These are phyloP conservation scores for Exophiala lecanii-corni DNA, from an alignment of 2,329 filamentous ascomycete species.

Conservation along the genomic window DNA sequence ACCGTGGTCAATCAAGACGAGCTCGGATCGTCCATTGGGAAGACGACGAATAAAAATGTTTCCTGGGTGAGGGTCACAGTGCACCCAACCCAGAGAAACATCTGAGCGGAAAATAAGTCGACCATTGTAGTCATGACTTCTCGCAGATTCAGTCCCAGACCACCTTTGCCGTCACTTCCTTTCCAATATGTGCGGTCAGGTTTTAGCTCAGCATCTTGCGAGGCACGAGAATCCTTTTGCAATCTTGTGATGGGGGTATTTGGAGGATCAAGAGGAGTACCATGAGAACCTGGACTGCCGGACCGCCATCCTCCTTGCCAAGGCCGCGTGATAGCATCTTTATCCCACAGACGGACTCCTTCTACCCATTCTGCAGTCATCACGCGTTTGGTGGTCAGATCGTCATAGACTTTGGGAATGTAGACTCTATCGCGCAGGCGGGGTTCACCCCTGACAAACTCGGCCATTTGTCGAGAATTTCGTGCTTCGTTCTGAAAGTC, in stretches of 20 bases:
- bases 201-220: constrained; percentile 59
- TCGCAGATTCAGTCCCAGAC: constrained; percentile 74
- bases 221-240: constrained; percentile 46
- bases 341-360: constrained; percentile 88
- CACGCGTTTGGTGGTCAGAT: constrained; percentile 75
- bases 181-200: constrained; percentile 76
- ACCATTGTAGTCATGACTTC: constrained; percentile 96
- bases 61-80: constrained; percentile 94
- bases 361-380: constrained; percentile 98
- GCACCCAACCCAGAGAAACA: constrained; percentile 93
- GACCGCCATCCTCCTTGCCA: constrained; percentile 75
- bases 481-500: constrained; percentile 89
- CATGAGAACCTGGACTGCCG: constrained; percentile 73
- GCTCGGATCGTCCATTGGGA: constrained; percentile 74
- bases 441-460: constrained; percentile 69
- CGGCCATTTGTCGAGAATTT: constrained; percentile 80
- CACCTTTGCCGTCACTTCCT: constrained; percentile 67
- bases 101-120: constrained; percentile 93
- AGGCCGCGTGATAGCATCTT: constrained; percentile 67
- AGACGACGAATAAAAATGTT: constrained; percentile 93
- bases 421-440: constrained; percentile 77
- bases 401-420: constrained; percentile 76
- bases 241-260: constrained; percentile 23
- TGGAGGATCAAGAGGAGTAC: constrained; percentile 55
- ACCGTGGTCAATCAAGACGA: constrained; percentile 95